Percentiles rank a stretch among this genome's conserved stretches.
phyloP scores from a whole-genome alignment of 805 yeast genomes.

The Yarrowia sp. region DNA sequence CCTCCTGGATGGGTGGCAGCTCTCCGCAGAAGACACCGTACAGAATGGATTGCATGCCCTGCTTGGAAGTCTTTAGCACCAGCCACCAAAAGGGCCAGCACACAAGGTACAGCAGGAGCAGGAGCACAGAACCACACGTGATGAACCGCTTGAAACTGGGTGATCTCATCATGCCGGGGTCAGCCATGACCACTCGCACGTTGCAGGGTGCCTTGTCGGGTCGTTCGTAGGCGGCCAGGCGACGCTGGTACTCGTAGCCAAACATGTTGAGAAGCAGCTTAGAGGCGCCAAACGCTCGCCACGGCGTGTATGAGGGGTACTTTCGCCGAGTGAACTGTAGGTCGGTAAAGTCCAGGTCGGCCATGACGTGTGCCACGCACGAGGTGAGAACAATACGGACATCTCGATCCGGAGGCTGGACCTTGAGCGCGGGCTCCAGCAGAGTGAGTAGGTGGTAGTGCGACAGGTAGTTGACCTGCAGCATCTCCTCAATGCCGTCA shows the following conservation, averaged over 20 bases:
- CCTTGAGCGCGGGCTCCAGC: conserved; percentile 76
- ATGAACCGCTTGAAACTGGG: conserved; percentile 77
- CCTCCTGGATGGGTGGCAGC: conserved; percentile 59
- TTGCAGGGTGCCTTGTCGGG: conserved; percentile 67
- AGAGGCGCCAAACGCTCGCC: conserved; percentile 77
- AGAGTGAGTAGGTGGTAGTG: conserved; percentile 79
- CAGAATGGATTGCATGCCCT: conserved; percentile 78
- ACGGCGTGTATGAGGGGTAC: conserved; percentile 64
- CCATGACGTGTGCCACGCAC: conserved; percentile 76
- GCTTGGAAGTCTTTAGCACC: conserved; percentile 66
- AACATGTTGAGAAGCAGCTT: conserved; percentile 73
- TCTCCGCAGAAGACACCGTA: conserved; percentile 73
- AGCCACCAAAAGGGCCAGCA: conserved; percentile 82
- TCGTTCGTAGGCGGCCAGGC: conserved; percentile 56
- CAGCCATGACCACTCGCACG: conserved; percentile 69
- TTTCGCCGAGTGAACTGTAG: conserved; percentile 58
- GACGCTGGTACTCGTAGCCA: conserved; percentile 74
- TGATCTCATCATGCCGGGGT: conserved; percentile 91
- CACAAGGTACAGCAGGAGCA: conserved; percentile 61
- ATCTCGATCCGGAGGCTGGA: conserved; percentile 93
- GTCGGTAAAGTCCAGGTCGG: conserved; percentile 58
- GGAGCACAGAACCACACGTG: conserved; percentile 69
- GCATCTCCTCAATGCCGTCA: conserved; percentile 86
- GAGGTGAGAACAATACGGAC: conserved; percentile 77
- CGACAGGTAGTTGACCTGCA: conserved; percentile 76